Conservation (phyloP, 108 stramenopile species). For the Nitzschia inconspicua region DNA sequence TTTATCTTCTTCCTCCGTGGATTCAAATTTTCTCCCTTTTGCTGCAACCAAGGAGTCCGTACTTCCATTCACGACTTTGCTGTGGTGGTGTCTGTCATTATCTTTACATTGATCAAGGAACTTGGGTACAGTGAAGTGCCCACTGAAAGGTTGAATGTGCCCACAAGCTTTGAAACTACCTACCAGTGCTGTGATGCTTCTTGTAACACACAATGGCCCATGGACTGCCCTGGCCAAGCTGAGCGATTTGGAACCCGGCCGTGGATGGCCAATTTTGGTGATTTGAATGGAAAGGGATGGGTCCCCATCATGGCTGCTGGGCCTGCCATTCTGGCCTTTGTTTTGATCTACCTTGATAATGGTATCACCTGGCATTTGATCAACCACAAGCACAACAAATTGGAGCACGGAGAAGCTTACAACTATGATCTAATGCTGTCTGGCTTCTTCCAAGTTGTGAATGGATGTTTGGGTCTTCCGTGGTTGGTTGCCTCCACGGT, state of each 20-base stretch:
- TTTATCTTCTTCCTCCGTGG: conserved; percentile 34
- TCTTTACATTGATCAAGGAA: conserved; percentile 31
- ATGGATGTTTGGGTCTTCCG: conserved; percentile 39
- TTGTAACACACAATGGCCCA: conserved; percentile 39
- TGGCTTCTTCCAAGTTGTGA: conserved; percentile 33
- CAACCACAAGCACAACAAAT: conserved; percentile 19
- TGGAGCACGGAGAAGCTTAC: conserved; percentile 43
- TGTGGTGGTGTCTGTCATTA: conserved; percentile 26
- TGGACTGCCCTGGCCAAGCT: conserved; percentile 39
- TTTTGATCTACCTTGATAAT: conserved; percentile 47
- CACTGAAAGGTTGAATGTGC: conserved; percentile 44
- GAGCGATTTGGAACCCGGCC: conserved; percentile 29
- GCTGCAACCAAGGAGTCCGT: conserved; percentile 33
- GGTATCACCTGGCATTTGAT: conserved; percentile 48
- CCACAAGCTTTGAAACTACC: conserved; percentile 43
- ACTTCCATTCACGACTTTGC: conserved; percentile 50
- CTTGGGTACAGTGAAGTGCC: conserved; percentile 19
- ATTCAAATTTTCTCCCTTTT: conserved; percentile 36
- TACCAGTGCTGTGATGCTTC: conserved; percentile 37
- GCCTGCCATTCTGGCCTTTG: conserved; percentile 48
- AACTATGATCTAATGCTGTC: conserved; percentile 31
- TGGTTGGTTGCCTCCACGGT: conserved; percentile 56
- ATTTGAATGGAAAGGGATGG: conserved; percentile 48
- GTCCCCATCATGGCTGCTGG: conserved; percentile 50
- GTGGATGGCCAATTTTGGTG: conserved; percentile 43